Base-by-base conservation (phyloP, 148 eudicot genomes). In the Rhododendron ferrugineum region DNA sequence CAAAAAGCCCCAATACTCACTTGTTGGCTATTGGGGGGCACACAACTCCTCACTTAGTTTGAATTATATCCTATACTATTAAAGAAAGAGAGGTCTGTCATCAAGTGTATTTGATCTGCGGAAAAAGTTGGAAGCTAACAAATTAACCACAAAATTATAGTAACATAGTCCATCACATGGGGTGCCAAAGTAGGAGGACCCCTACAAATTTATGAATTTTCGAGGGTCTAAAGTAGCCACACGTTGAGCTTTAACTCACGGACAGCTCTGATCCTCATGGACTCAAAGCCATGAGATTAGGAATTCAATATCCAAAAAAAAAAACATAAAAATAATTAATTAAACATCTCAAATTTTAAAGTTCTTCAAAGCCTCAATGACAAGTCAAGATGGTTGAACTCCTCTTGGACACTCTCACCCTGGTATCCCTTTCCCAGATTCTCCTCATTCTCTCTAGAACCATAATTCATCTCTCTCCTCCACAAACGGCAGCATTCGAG, bases 301-400 rank as follows among this genome's bases (percentile, higher is more conserved):
- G 64, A 4, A 14, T 58, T 22, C 26, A 58, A 58, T 22, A 58
- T 58, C 64, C 22, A 22, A n/a, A 36, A 49, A 82, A 20, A 44
- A 36, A n/a, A 66, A 20, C 26, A 64, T n/a, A 18, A 5, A 62
- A 3, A 83, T 15, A 18, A n/a, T n/a, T n/a, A n/a, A n/a, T n/a
- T n/a, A n/a, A 73, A 10, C 7, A 70, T 36, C 78, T 75, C 11
- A 75, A 49, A 52, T 50, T 13, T 11, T 52, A 23, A n/a, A 18
- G 18, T 23, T 7, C 49, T 47, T 85, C 82, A 85, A 66, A 85
- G 82, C 86, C 77, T 85, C 58, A 85, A 58, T 54, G 86, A 78
- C 77, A 93, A 89, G 87, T 93, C 95, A 74, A 93, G 91, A 40
- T 92, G 90, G 50, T 86, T 62, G 30, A 85, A 47, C 84, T 91